Base-by-base conservation (phyloP, 2,329 filamentous ascomycete genomes). In the Plectosphaerella sp. region DNA sequence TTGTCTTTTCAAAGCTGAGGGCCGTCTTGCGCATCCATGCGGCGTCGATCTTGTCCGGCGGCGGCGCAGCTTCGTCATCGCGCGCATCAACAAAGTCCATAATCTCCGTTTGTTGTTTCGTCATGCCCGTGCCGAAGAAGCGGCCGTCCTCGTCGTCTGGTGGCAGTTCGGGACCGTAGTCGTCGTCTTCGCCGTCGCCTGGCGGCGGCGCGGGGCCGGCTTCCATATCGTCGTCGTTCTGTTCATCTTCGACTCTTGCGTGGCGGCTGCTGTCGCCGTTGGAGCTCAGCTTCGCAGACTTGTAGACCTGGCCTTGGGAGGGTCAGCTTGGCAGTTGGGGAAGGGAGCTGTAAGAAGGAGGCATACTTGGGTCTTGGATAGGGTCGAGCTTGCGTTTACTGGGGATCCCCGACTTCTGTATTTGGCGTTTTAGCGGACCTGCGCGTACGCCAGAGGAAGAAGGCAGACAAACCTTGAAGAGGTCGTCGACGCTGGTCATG, bases 61-160 rank as follows among this genome's bases (percentile, higher is more conserved):
- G 64, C 6, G 41, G 41, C 5, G 41, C n/a, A 10, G 67, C 62
- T 9, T 62, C 65, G 48, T 70, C 67, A 24, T 69, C 70, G 63
- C 62, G 57, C 41, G 55, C 63, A 48, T 97, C 91, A 56, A 99
- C 83, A 64, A 88, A 97, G 69, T 97, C 89, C 63, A 99, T 79
- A 18, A 94, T 89, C 60, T 91, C 83, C 3, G 85, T 86, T 58
- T 95, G 91, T 59, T 90, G 80, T 53, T 86, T 80, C 24, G 87
- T 90, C 61, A 99, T 87, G 35, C 94, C 94, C 50, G 91, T 89
- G 43, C 93, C 94, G 62, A 97, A 99, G 75, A 99, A 99, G 11
- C 94, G 86, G 1, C 93, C 94, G 58, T 96, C 94, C 50, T 96
- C 91, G 59, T 93, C 89, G 45, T 65, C 67, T 79, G 80, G 79